Evolutionary conservation across 179 eudicot genomes (phyloP).

Genomic region (Beta corolliflora): DNA sequence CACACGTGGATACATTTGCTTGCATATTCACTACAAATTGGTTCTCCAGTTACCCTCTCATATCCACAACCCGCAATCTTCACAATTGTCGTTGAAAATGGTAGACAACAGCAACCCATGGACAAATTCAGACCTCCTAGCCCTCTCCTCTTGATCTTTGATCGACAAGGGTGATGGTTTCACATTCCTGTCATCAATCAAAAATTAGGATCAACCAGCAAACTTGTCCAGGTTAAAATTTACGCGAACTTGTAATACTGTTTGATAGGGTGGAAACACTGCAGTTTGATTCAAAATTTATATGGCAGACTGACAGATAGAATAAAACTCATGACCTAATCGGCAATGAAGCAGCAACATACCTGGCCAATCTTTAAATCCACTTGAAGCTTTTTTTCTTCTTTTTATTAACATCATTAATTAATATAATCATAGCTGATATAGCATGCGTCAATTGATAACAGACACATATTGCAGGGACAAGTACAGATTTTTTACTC

Average conservation of each 20-base stretch:
- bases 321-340: neutral
- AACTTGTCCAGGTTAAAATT: neutral
- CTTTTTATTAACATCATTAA: too few relatives aligned
- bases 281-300: neutral
- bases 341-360: neutral
- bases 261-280: neutral
- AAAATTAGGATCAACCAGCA: neutral
- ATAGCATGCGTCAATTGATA: neutral
- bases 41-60: constrained; percentile 8
- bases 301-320: neutral
- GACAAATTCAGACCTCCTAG: constrained; percentile 41
- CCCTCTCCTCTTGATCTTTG: constrained; percentile 51
- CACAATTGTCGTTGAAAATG: constrained; percentile 40
- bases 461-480: neutral
- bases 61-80: constrained; percentile 18
- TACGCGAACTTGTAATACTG: neutral
- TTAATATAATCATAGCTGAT: too few relatives aligned
- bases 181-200: constrained; percentile 32
- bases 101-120: constrained; percentile 41
- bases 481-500: neutral
- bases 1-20: constrained; percentile 35
- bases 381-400: too few relatives aligned
- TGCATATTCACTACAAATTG: constrained; percentile 34
- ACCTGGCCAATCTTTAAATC: neutral
- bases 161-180: constrained; percentile 44